A percentile compares a stretch with the other conserved stretches of the same genome.
Evolutionary conservation across 768 basidiomycete genomes (phyloP).

Genomic region (Boletus tomentosulus): DNA sequence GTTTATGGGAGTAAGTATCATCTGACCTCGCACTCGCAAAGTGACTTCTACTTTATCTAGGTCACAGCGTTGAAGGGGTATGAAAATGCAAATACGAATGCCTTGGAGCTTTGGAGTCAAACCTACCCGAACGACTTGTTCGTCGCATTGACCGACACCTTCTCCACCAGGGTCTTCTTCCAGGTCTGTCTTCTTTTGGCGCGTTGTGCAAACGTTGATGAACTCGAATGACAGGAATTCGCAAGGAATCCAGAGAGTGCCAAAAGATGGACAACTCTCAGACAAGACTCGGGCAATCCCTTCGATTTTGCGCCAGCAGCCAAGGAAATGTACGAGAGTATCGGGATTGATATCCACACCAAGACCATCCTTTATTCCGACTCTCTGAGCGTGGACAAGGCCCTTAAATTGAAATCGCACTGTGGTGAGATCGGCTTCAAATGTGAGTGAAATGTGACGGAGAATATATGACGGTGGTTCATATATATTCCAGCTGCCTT

Average conservation of each 20-base stretch:
- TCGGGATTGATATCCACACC: slow-evolving; percentile 61
- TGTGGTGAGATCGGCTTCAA: slow-evolving; percentile 70
- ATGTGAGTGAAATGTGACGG: slow-evolving; percentile 34
- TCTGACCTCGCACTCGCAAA: background rate
- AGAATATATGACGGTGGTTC: background rate
- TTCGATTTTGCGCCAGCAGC: slow-evolving; percentile 72
- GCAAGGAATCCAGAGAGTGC: slow-evolving; percentile 53
- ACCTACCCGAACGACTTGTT: slow-evolving; percentile 56
- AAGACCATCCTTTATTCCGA: slow-evolving; percentile 88
- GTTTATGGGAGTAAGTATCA: slow-evolving; percentile 75
- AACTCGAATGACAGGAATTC: slow-evolving; percentile 48
- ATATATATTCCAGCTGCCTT: slow-evolving; percentile 57
- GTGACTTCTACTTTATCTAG: slow-evolving; percentile 33
- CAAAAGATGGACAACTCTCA: slow-evolving; percentile 70
- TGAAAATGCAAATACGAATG: slow-evolving; percentile 63
- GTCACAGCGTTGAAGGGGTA: slow-evolving; percentile 85
- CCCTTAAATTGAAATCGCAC: slow-evolving; percentile 63
- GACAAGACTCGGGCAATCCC: slow-evolving; percentile 95
- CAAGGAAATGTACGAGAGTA: slow-evolving; percentile 61
- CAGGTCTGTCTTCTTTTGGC: slow-evolving; percentile 40
- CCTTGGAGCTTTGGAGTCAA: slow-evolving; percentile 84
- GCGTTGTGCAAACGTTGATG: background rate
- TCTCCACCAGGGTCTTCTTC: slow-evolving; percentile 85
- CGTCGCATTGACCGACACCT: slow-evolving; percentile 92
- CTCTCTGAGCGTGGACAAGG: slow-evolving; percentile 66